Evolutionary conservation across 75 land plant genomes (phyloP), one percentile per base, ranked within the genome.

Genomic region (Cupressus sempervirens): DNA sequence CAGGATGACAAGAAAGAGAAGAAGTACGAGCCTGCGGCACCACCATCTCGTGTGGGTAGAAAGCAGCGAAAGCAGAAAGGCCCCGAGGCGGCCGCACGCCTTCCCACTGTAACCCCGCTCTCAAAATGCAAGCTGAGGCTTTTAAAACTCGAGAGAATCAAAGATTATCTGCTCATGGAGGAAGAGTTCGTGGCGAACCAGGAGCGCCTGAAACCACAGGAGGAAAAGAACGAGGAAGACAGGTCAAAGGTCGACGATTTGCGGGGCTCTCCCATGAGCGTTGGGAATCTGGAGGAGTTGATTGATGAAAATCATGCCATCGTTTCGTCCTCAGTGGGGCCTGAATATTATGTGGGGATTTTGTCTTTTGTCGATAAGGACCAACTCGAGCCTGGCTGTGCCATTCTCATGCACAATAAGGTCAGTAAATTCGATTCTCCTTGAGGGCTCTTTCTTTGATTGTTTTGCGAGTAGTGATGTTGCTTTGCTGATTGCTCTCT

Each of bases 41-140:
- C 98, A 30, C 98, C 98, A 2, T 53, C 91, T 4, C 91, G 97
- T 38, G 94, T 95, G 74, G 97, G 97, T 80, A 91, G 97, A 26
- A 94, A 92, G 84, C 97, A 95, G 91, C 87, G 96, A n/a, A 94
- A 93, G 88, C 97, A 95, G 85, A 95, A 96, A 85, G 98, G 98
- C 11, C 91, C 98, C 23, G 96, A 96, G 84, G 94, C 96, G 1
- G 98, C 98, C 0, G 97, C 97, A 1, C 88, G 96, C 32, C 84
- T 96, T 50, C 98, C 96, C 3, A 81, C 86, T 8, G 98, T 96
- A 18, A 96, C 98, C 18, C 98, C 96, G 1, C 85, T 91, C 65
- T 90, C 92, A 35, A 96, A 96, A 85, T 96, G 98, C 90, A 95
- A 94, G 90, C 94, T 95, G 40, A 85, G 98, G 16, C 91, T 96